Conservation (phyloP, 179 eudicot genomes). For the Vitellaria paradoxa region DNA sequence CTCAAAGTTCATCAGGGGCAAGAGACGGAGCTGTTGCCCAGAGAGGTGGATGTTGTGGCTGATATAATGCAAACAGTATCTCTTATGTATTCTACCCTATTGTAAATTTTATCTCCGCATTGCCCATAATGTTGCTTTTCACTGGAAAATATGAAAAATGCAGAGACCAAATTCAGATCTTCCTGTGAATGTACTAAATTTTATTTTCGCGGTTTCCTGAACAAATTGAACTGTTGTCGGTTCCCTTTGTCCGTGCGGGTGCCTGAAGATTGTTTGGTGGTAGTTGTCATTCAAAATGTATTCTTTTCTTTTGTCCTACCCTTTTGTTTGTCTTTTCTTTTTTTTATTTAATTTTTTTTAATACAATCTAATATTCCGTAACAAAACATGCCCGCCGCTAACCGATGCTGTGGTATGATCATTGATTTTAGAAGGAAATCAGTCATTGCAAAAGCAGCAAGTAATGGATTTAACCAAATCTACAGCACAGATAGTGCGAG, state of each 20-base stretch:
- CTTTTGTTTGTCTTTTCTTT: too few species aligned
- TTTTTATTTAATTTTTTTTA: too few species aligned
- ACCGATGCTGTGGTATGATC: too few species aligned
- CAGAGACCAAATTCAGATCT: neutral
- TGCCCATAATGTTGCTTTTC: neutral
- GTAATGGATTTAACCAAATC: too few species aligned
- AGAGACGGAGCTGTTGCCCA: conserved; percentile 64
- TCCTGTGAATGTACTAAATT: neutral
- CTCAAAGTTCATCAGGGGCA: conserved; percentile 48
- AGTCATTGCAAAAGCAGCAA: too few species aligned
- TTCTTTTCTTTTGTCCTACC: too few species aligned
- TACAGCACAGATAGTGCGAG: too few species aligned
- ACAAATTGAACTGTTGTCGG: neutral
- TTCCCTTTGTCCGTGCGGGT: neutral
- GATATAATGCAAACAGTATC: conserved; percentile 7
- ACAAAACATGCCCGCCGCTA: too few species aligned
- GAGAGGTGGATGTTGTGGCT: conserved; percentile 50
- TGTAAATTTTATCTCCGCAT: neutral
- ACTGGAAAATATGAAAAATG: neutral
- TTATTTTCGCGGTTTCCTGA: neutral
- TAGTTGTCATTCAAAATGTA: neutral
- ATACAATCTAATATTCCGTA: too few species aligned
- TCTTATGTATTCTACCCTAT: neutral
- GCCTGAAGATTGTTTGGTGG: neutral
- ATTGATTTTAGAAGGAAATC: too few species aligned